A percentile compares a stretch with the other conserved stretches of the same genome.
Conservation (phyloP, 192 early-diverging fungal genomes). For the Funneliformis geosporum region DNA sequence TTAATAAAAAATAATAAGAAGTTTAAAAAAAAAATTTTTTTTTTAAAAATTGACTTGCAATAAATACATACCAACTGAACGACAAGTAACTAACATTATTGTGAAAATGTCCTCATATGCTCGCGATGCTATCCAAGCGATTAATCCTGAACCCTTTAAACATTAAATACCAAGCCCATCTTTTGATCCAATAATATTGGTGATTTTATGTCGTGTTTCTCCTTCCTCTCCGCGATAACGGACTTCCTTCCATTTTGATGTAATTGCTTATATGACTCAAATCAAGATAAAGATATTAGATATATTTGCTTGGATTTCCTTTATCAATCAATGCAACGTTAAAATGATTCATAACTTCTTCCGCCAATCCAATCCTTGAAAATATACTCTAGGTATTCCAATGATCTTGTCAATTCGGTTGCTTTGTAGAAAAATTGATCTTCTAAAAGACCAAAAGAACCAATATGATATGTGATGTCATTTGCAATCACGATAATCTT, state of each 20-base stretch:
- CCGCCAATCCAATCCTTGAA: no score
- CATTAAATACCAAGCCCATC: conserved; percentile 97
- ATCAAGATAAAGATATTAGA: conserved; percentile 91
- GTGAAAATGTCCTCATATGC: conserved; percentile 99
- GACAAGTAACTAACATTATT: conserved; percentile 92
- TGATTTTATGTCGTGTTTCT: conserved; percentile 78
- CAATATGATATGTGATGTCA: conserved; percentile 97
- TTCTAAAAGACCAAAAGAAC: conserved; percentile 94
- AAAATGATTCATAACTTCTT: conserved; percentile 86
- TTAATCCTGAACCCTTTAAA: conserved; percentile 93
- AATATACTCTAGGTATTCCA: conserved; percentile 89
- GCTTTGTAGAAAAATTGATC: conserved; percentile 92
- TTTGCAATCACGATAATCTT: conserved; percentile 94
- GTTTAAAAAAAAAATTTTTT: neutral
- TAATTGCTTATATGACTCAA: conserved; percentile 68
- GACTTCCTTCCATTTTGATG: conserved; percentile 62
- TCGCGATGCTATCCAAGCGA: conserved; percentile 93
- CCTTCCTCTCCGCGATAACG: conserved; percentile 79
- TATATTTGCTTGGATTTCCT: conserved; percentile 79
- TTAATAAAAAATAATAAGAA: neutral
- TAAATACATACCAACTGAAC: conserved; percentile 78
- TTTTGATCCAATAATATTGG: conserved; percentile 81
- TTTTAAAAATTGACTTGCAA: neutral
- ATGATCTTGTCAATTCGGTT: conserved; percentile 80
- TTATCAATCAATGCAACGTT: conserved; percentile 85